Conservation (phyloP, 1,139 yeast genomes). For the Diutina neorugosa region DNA sequence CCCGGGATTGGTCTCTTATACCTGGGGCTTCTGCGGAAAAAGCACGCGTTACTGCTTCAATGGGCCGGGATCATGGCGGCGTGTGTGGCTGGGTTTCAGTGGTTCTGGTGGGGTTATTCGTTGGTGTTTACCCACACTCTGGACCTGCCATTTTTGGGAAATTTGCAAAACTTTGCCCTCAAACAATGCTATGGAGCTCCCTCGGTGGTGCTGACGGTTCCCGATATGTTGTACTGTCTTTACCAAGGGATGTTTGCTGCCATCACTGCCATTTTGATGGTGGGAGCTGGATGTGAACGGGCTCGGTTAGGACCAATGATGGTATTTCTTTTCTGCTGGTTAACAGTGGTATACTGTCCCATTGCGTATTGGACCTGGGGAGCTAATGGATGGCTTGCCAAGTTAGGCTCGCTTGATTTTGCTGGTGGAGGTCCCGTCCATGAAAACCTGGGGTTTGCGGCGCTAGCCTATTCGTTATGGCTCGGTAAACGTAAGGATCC, state of each 20-base stretch:
- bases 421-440: constrained; percentile 99
- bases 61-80: constrained; percentile 94
- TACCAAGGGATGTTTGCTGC: constrained; percentile 96
- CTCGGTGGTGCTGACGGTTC: constrained; percentile 51
- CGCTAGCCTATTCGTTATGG: constrained; percentile 80
- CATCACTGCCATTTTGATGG: constrained; percentile 83
- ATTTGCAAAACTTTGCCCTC: constrained; percentile 67
- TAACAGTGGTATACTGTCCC: constrained; percentile 93
- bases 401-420: constrained; percentile 79
- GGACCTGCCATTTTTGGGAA: constrained; percentile 61
- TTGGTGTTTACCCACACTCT: constrained; percentile 67
- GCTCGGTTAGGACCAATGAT: constrained; percentile 96
- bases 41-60: constrained; percentile 77
- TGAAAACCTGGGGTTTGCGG: constrained; percentile 89
- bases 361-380: constrained; percentile 98
- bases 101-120: constrained; percentile 98
- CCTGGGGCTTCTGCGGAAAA: constrained; percentile 84
- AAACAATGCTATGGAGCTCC: constrained; percentile 78
- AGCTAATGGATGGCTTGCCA: constrained; percentile 74
- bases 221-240: constrained; percentile 78
- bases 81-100: constrained; percentile 73
- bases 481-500: constrained; percentile 91
- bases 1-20: constrained; percentile 90
- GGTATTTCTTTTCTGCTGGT: constrained; percentile 86
- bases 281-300: constrained; percentile 96